These are phyloP conservation scores for Lasiosphaeriaceae sp. DNA, from an alignment of 495 filamentous ascomycete genomes.

Conservation along the genomic window DNA sequence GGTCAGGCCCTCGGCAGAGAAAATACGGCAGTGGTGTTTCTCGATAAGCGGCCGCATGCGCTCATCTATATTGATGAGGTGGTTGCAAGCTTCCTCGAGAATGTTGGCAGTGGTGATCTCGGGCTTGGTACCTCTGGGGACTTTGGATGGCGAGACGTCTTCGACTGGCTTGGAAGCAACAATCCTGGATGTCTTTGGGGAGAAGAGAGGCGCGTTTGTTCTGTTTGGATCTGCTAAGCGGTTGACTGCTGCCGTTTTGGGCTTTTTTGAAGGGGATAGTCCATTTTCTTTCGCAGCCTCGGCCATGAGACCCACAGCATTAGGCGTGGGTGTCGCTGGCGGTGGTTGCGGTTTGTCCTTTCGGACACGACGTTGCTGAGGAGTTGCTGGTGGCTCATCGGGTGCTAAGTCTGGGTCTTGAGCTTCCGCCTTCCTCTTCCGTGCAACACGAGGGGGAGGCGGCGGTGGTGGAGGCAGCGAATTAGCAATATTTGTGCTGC, in stretches of 20 bases:
- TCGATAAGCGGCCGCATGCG: constrained; percentile 71
- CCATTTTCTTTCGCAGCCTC: constrained; percentile 7
- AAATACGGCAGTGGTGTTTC: constrained; percentile 69
- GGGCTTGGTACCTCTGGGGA: constrained; percentile 13
- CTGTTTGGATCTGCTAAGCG: constrained; percentile 47
- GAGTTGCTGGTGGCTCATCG: constrained; percentile 29
- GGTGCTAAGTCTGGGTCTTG: constrained; percentile 1
- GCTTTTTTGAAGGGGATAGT: constrained; percentile 19
- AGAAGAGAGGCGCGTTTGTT: constrained; percentile 73
- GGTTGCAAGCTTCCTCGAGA: constrained; percentile 71
- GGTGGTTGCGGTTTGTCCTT: constrained; percentile 23
- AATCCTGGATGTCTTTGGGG: constrained; percentile 69
- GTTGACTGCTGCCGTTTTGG: constrained; percentile 34
- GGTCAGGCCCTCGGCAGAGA: constrained; percentile 75
- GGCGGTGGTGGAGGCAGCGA: constrained; percentile 17
- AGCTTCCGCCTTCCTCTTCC: constrained; percentile 36
- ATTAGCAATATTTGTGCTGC: constrained; percentile 9
- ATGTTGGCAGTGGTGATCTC: constrained; percentile 65
- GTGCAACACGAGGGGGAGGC: constrained; percentile 2
- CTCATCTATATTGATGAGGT: constrained; percentile 72
- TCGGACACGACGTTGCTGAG: constrained; percentile 26
- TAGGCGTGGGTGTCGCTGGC: constrained; percentile 38
- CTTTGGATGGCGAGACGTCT: constrained; percentile 58
- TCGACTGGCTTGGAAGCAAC: constrained; percentile 52
- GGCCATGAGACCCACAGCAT: constrained; percentile 30